Evolutionary conservation across 352 stramenopile species (phyloP).

Genomic region (Phytophthora quininea): DNA sequence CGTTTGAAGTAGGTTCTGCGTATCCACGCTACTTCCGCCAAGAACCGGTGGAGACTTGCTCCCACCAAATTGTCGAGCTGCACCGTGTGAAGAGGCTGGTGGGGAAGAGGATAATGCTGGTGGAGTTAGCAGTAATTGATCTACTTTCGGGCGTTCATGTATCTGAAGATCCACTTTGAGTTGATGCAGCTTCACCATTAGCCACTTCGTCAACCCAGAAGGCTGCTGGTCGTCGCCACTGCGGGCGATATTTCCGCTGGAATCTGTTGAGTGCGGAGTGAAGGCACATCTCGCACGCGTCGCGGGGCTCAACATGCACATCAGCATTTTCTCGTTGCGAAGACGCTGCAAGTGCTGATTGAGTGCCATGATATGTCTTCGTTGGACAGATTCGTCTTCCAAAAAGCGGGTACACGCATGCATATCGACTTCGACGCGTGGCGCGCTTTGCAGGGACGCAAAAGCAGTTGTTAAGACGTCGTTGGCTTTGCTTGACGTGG

Average conservation of each 20-base stretch:
- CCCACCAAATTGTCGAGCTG: background rate
- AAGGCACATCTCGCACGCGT: conserved; percentile 31
- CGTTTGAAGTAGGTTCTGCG: conserved; percentile 28
- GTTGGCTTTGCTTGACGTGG: conserved; percentile 2
- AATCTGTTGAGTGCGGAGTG: conserved; percentile 2
- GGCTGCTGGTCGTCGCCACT: conserved; percentile 17
- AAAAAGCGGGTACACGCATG: conserved; percentile 17
- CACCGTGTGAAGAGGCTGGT: conserved; percentile 5
- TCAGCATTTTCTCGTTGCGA: conserved; percentile 45
- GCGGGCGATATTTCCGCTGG: background rate
- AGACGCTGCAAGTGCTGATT: conserved; percentile 34
- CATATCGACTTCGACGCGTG: conserved; percentile 13
- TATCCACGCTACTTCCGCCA: conserved; percentile 11
- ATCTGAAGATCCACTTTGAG: conserved; percentile 45
- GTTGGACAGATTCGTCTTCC: conserved; percentile 9
- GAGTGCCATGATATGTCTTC: conserved; percentile 12
- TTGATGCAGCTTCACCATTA: conserved; percentile 43
- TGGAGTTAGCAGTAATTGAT: conserved; percentile 27
- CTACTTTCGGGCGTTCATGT: conserved; percentile 31
- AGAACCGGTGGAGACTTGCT: background rate
- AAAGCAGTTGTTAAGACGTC: conserved; percentile 14
- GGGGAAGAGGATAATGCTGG: conserved; percentile 13
- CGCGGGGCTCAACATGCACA: conserved; percentile 22
- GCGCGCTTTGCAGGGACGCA: conserved; percentile 1
- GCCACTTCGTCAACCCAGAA: conserved; percentile 38